Base-by-base conservation (phyloP, 2,329 filamentous ascomycete genomes). In the Dothideomycetes sp. region DNA sequence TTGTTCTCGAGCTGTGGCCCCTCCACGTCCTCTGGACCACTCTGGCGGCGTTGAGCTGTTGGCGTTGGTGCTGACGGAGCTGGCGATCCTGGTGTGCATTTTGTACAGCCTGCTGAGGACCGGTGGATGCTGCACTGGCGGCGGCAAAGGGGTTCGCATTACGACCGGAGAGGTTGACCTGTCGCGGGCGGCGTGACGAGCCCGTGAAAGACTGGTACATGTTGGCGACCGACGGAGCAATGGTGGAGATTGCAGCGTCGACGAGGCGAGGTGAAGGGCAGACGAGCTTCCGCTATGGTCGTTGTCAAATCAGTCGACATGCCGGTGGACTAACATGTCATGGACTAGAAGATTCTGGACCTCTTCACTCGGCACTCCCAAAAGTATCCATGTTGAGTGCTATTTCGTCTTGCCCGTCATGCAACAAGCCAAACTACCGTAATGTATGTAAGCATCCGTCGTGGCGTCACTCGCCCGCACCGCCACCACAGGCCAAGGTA, bases 201-300 rank as follows among this genome's bases (percentile, higher is more conserved):
- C 91, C 91, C 17, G 84, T 91, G 65, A 98, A 98, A 39, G 83
- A 87, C 45, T 83, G 80, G 65, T 91, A 93, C 89, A 95, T 95
- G 10, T 34, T 19, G 24, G 29, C n/a, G 19, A 12, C 15, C 19
- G 4, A n/a, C n/a, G n/a, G n/a, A n/a, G n/a, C n/a, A n/a, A n/a
- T n/a, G n/a, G n/a, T n/a, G n/a, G n/a, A n/a, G n/a, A n/a, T n/a
- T n/a, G n/a, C n/a, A n/a, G n/a, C n/a, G n/a, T n/a, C n/a, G n/a
- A n/a, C n/a, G n/a, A n/a, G n/a, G n/a, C n/a, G n/a, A n/a, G n/a
- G n/a, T n/a, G n/a, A n/a, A n/a, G n/a, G n/a, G n/a, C n/a, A n/a
- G n/a, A n/a, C n/a, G n/a, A n/a, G n/a, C n/a, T n/a, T n/a, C n/a
- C n/a, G n/a, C n/a, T n/a, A n/a, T n/a, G n/a, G n/a, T n/a, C n/a